Base-by-base conservation (phyloP, 2,329 filamentous ascomycete genomes). In the Colletotrichum sp. region DNA sequence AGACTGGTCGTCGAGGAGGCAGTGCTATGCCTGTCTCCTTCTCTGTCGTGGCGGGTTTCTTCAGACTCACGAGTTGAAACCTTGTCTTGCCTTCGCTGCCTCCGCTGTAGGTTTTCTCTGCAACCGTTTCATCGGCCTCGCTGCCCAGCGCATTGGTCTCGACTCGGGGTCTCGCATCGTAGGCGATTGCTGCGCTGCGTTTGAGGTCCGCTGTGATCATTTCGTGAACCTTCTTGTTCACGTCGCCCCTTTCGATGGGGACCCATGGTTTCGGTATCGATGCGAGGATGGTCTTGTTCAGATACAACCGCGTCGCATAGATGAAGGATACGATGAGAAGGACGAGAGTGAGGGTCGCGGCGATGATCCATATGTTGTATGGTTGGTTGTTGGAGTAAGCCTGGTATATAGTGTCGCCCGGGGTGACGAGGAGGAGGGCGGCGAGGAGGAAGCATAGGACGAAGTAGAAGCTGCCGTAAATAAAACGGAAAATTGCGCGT, bases 191-290 rank as follows among this genome's bases (percentile, higher is more conserved):
- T 1, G 96, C 95, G 82, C 95, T 98, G 79, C 94, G 90, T 76
- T 92, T 90, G 70, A 98, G 89, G 30, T 93, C 91, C 65, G 92
- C 91, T 18, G 90, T 90, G 74, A 99, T 94, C 87, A 98, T 92
- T 79, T 92, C 91, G 81, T 95, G 90, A 52, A 98, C 95, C 71
- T 90, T 89, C 79, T 92, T 93, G 60, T 91, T 91, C 60, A 98
- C 91, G 82, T 98, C 96, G 78, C 94, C 94, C 82, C 95, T 95
- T 80, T 97, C 95, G 78, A 98, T 89, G 1, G 96, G 96, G 18
- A 98, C 91, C 90, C 95, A 98, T 70, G 92, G 88, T 84, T 96
- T 97, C 2, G 97, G 97, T 75, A 99, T 98, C 6, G 92, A 93
- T 21, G 93, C 91, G 10, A 99, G 89, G 10, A 95, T 92, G 62